Base-by-base conservation (phyloP, 2,329 filamentous ascomycete genomes). In the Metarhizium rileyi region DNA sequence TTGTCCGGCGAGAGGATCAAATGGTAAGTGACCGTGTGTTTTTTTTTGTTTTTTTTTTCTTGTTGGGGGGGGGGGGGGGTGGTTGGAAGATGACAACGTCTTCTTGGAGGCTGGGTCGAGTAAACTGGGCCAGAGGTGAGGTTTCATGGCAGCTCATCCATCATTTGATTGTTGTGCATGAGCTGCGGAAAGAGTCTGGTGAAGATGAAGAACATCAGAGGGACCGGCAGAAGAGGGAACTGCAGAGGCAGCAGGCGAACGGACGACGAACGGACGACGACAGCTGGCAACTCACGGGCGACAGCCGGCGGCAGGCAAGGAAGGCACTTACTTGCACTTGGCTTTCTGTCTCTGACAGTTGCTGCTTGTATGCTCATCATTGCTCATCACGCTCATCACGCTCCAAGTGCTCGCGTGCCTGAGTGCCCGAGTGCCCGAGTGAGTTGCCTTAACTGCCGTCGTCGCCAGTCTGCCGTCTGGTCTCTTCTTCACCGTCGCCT, bases 1-100 rank as follows among this genome's bases (percentile, higher is more conserved):
- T 93, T 55, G 80, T 87, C 60, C 80, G 85, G 49, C 81, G 83
- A 55, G 76, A 78, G 48, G 72, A 71, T 46, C 74, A 76, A 52
- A 67, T 80, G 62, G 78, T 82, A 69, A 70, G 75, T 52, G 30
- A 5, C 50, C 51, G 49, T 52, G 43, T 45, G 16, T 43, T 52
- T 43, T 43, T 43, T 22, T 36, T 14, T 16, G 33, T n/a, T 14
- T 14, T 36, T 36, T 36, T 5, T n/a, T 14, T 16, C 16, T 28
- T 5, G 5, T 28, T 28, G 27, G n/a, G n/a, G n/a, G n/a, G n/a
- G n/a, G n/a, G n/a, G n/a, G n/a, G n/a, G n/a, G n/a, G n/a, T n/a
- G n/a, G n/a, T n/a, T n/a, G n/a, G n/a, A n/a, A n/a, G n/a, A n/a
- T n/a, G n/a, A n/a, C n/a, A n/a, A n/a, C n/a, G n/a, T n/a, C n/a